Percentiles rank a stretch among this genome's conserved stretches.
These are phyloP conservation scores for Dryas alaskensis DNA, from an alignment of 306 rosid genomes.

Conservation along the genomic window DNA sequence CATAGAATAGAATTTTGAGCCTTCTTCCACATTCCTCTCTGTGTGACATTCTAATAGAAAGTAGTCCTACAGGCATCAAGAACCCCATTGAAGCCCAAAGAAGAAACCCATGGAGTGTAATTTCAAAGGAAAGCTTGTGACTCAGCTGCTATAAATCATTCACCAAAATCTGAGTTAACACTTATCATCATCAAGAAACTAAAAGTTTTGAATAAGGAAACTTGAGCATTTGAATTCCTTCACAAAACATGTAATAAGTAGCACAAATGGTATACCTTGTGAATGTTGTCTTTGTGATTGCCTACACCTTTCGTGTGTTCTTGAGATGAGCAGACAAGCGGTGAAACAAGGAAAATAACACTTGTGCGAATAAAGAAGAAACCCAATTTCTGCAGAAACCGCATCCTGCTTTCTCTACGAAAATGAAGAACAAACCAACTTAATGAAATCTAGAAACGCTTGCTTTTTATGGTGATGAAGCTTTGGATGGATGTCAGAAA, in stretches of 20 bases:
- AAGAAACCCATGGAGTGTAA: conserved; percentile 79
- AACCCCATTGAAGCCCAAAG: conserved; percentile 93
- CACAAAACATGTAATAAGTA: neutral
- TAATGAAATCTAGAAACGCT: conserved; percentile 7
- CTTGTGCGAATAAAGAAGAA: conserved; percentile 38
- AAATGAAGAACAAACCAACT: conserved; percentile 9
- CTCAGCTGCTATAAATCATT: conserved; percentile 38
- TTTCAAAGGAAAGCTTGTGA: conserved; percentile 49
- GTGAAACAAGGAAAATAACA: conserved; percentile 38
- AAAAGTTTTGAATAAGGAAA: no score
- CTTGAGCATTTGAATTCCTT: no score
- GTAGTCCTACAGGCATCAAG: conserved; percentile 85
- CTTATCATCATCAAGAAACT: neutral
- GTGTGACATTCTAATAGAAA: conserved; percentile 62
- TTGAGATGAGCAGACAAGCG: conserved; percentile 45
- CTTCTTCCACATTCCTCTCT: conserved; percentile 56
- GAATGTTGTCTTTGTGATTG: conserved; percentile 28
- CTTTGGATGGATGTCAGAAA: neutral
- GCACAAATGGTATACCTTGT: conserved; percentile 38
- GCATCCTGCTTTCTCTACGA: conserved; percentile 37
- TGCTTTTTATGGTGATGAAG: conserved; percentile 18
- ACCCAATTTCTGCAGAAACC: conserved; percentile 34
- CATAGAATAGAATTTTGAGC: conserved; percentile 53
- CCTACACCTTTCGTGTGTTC: conserved; percentile 28
- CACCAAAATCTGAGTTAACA: neutral